phyloP scores from a whole-genome alignment of 148 eudicot genomes.

The Persicaria tinctoria region DNA sequence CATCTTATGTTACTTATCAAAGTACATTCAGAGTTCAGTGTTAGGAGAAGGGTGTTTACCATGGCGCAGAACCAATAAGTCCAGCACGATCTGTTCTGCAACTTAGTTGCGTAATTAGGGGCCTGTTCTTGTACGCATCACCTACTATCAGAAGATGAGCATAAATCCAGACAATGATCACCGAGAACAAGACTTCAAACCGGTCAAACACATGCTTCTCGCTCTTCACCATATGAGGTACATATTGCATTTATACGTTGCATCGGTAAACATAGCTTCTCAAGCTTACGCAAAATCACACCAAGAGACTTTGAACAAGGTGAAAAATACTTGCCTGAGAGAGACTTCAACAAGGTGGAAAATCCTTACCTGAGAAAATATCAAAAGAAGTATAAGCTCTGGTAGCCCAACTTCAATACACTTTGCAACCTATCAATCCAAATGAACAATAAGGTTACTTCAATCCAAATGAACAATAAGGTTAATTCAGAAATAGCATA shows the following conservation, averaged over 20 bases:
- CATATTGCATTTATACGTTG: constrained; percentile 38
- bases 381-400: constrained; percentile 48
- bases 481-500: too few species aligned
- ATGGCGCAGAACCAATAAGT: constrained; percentile 59
- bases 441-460: neutral
- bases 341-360: too few species aligned
- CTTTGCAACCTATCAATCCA: constrained; percentile 45
- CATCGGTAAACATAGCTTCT: neutral
- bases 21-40: too few species aligned
- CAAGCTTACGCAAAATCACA: too few species aligned
- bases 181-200: constrained; percentile 74
- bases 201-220: constrained; percentile 56
- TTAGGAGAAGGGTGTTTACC: constrained; percentile 32
- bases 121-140: constrained; percentile 66
- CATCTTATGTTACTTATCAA: neutral
- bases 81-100: constrained; percentile 95
- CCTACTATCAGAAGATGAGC: constrained; percentile 82
- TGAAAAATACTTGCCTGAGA: too few species aligned
- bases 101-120: constrained; percentile 53
- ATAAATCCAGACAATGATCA: constrained; percentile 74
- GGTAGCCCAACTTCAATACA: constrained; percentile 80
- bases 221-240: constrained; percentile 64
- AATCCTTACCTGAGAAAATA: constrained; percentile 60
- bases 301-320: too few species aligned
- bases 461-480: too few species aligned